These are phyloP conservation scores for Corynespora cassiicola DNA, from an alignment of 2,329 filamentous ascomycete species.

Conservation along the genomic window DNA sequence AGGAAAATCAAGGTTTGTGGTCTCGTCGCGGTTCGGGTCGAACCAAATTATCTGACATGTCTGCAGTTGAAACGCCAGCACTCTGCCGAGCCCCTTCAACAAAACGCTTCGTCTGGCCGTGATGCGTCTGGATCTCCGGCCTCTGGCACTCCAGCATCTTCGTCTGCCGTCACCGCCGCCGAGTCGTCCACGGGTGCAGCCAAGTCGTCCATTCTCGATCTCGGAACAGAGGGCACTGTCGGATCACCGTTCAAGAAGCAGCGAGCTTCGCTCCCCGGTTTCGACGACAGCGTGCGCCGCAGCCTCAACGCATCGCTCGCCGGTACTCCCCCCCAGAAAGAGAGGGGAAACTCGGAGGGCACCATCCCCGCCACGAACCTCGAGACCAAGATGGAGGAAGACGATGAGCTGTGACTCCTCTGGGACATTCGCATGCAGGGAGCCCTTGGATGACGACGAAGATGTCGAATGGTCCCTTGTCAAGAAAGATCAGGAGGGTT, in stretches of 20 bases:
- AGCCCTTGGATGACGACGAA: slow-evolving; percentile 24
- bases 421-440: slow-evolving; percentile 28
- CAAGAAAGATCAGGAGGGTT: no score
- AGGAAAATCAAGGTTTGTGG: slow-evolving; percentile 76
- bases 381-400: slow-evolving; percentile 48
- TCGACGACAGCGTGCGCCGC: slow-evolving; percentile 51
- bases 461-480: background rate
- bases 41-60: slow-evolving; percentile 21
- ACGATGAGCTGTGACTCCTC: slow-evolving; percentile 55
- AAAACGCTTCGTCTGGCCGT: slow-evolving; percentile 23
- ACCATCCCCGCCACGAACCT: slow-evolving; percentile 25
- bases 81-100: slow-evolving; percentile 70
- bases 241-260: slow-evolving; percentile 81
- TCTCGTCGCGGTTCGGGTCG: no score
- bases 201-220: slow-evolving; percentile 42
- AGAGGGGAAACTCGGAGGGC: slow-evolving; percentile 40
- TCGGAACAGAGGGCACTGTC: slow-evolving; percentile 58
- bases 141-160: slow-evolving; percentile 29
- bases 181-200: slow-evolving; percentile 38
- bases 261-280: slow-evolving; percentile 65
- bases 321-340: slow-evolving; percentile 39
- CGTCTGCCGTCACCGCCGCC: slow-evolving; percentile 16
- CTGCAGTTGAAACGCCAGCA: slow-evolving; percentile 79
- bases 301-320: slow-evolving; percentile 41
- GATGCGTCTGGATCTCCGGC: slow-evolving; percentile 33